phyloP scores from a whole-genome alignment of 352 stramenopile species.

The Globisporangium cylindrosporum region DNA sequence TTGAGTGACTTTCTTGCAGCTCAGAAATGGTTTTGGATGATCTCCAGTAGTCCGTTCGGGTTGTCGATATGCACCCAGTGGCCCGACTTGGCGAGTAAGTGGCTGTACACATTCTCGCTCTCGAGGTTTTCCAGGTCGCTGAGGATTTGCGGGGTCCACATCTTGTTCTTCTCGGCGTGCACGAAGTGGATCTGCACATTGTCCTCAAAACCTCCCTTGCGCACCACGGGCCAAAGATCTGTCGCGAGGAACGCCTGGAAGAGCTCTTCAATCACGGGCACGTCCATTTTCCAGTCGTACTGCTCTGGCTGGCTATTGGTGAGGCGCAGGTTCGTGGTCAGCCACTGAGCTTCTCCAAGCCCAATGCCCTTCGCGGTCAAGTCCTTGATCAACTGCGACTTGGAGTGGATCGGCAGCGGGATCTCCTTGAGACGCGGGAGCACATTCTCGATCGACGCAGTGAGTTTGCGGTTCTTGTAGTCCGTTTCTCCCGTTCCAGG shows the following conservation, averaged over 20 bases:
- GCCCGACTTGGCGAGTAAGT: conserved; percentile 69
- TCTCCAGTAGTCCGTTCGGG: conserved; percentile 59
- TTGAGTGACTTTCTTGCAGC: neutral
- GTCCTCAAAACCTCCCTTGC: conserved; percentile 23
- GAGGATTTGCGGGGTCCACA: conserved; percentile 63
- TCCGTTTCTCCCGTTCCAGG: conserved; percentile 60
- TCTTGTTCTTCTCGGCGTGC: conserved; percentile 66
- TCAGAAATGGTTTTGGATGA: conserved; percentile 50
- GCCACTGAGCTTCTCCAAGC: conserved; percentile 72
- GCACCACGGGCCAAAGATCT: conserved; percentile 69
- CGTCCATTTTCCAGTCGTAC: conserved; percentile 83
- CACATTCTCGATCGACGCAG: conserved; percentile 71
- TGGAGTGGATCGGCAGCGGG: conserved; percentile 67
- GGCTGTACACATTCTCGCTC: conserved; percentile 49
- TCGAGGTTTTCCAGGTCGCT: conserved; percentile 40
- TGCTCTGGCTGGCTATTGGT: conserved; percentile 44
- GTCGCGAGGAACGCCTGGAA: conserved; percentile 62
- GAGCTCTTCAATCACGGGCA: conserved; percentile 68
- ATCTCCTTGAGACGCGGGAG: conserved; percentile 70
- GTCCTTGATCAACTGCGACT: conserved; percentile 59
- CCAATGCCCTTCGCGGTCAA: conserved; percentile 58
- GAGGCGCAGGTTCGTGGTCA: conserved; percentile 74
- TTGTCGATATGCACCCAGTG: conserved; percentile 89
- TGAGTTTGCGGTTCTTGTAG: conserved; percentile 59
- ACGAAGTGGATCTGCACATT: conserved; percentile 76